Evolutionary conservation across 1,284 basidiomycete species (phyloP), one percentile per base, ranked within the genome.

Genomic region (Pascua sp.): DNA sequence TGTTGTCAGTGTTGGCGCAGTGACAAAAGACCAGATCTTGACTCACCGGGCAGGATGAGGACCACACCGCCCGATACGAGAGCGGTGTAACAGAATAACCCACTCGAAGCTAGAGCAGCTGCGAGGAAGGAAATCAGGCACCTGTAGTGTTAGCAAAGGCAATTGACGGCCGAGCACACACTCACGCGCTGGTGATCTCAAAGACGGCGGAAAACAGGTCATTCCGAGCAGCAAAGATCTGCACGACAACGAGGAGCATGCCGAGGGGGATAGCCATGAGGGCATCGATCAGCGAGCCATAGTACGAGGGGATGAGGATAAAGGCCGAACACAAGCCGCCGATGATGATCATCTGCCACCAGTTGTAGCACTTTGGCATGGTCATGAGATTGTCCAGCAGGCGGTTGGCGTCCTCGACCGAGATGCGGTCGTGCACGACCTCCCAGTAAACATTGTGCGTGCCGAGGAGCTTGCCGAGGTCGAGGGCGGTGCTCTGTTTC

Each of bases 121-220:
- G 90, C 82, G 47, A 92, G 67, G 75, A 95, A 95, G 15, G 82
- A 81, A 69, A 89, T 90, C 71, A 93, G 49, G 16, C 24, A 32
- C 24, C 24, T 32, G 24, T 32, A 32, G 24, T 32, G 24, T 32
- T 32, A 32, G 24, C 24, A 7, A 32, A 32, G 24, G n/a, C n/a
- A n/a, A n/a, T n/a, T n/a, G n/a, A n/a, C n/a, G n/a, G n/a, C n/a
- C n/a, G n/a, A n/a, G n/a, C n/a, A n/a, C n/a, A n/a, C n/a, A 32
- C 24, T 32, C 47, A 53, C 40, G 63, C 54, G 47, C 54, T 49
- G 45, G 49, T 38, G 32, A 55, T 42, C 11, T 12, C 16, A 80
- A 58, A 87, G 84, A 94, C 92, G 66, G 91, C 91, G 13, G 84
- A 86, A 71, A 91, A 92, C 42, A 96, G 77, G 75, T 93, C 90